Base-by-base conservation (phyloP, 495 filamentous ascomycete species). In the Copromyces sp. region DNA sequence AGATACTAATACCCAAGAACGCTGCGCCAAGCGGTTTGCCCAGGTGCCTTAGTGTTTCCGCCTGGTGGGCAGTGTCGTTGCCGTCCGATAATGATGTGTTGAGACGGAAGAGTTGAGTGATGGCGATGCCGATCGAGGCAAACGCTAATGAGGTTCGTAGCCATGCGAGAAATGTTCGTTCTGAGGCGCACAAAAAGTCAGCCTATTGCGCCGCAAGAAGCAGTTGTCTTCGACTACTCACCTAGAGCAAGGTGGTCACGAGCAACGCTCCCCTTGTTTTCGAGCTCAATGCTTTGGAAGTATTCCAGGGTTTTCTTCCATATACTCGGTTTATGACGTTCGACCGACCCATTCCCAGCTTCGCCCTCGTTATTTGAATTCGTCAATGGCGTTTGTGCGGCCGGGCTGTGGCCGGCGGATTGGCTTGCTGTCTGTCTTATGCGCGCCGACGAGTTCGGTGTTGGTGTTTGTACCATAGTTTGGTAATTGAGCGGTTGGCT, bases 111-210 rank as follows among this genome's bases (percentile, higher is more conserved):
- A 99, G 88, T 81, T 99, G 95, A 2, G 96, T 98, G 69, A 99
- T 89, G 69, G 95, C 95, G 73, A 99, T 94, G 71, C 95, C 95
- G 77, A 99, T 99, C 69, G 91, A 94, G 44, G 95, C 96, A 79
- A 99, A 99, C 68, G 95, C 93, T 59, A 99, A 87, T 29, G 94
- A 97, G 20, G 95, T 99, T 65, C 95, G 89, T 68, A 99, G 88
- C 95, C 95, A 99, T 69, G 95, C 95, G 29, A 99, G 89, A 81
- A 98, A 99, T 3, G 95, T 99, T 39, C 95, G 90, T 82, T 99
- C 95, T 98, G 77, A 37, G 71, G 9, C 6, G 71, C 45, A 61
- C 69, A 68, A 70, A 53, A 70, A 39, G 42, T 78, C 70, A 79
- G 75, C 71, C 24, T 61, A n/a, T 70, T 65, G 39, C 37, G 68